phyloP scores from a whole-genome alignment of 2,329 filamentous ascomycete species.

The Sordariomycetes sp. region DNA sequence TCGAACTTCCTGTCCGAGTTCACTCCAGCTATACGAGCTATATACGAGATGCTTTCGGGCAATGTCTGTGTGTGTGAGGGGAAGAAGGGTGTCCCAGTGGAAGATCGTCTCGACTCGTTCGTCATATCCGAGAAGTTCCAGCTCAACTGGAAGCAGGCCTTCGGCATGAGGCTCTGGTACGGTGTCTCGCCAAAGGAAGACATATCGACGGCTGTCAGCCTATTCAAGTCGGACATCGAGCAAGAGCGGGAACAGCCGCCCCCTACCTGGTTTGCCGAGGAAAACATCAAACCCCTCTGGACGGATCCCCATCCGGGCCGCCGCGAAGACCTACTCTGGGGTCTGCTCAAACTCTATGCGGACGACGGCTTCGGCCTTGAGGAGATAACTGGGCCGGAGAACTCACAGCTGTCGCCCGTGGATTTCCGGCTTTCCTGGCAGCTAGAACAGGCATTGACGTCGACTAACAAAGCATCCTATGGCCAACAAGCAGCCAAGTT shows the following conservation, averaged over 20 bases:
- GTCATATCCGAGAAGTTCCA: slow-evolving; percentile 74
- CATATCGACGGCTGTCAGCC: slow-evolving; percentile 60
- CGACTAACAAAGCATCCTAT: slow-evolving; percentile 38
- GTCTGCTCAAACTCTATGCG: slow-evolving; percentile 72
- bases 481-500: slow-evolving; percentile 45
- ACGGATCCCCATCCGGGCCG: slow-evolving; percentile 44
- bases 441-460: slow-evolving; percentile 57
- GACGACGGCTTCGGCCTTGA: slow-evolving; percentile 49
- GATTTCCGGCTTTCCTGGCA: slow-evolving; percentile 78
- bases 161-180: slow-evolving; percentile 88
- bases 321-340: slow-evolving; percentile 76
- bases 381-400: slow-evolving; percentile 63
- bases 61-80: slow-evolving; percentile 80
- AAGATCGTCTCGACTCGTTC: slow-evolving; percentile 74
- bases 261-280: slow-evolving; percentile 58
- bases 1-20: slow-evolving; percentile 83
- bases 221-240: slow-evolving; percentile 63
- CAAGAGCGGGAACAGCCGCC: slow-evolving; percentile 64
- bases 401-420: slow-evolving; percentile 63
- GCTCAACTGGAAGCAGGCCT: slow-evolving; percentile 87
- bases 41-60: slow-evolving; percentile 84
- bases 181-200: slow-evolving; percentile 57
- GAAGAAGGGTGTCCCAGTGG: slow-evolving; percentile 58
- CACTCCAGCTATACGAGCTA: slow-evolving; percentile 66
- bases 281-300: slow-evolving; percentile 48